phyloP scores from a whole-genome alignment of 164 flowering plant species.

The Protea cynaroides region DNA sequence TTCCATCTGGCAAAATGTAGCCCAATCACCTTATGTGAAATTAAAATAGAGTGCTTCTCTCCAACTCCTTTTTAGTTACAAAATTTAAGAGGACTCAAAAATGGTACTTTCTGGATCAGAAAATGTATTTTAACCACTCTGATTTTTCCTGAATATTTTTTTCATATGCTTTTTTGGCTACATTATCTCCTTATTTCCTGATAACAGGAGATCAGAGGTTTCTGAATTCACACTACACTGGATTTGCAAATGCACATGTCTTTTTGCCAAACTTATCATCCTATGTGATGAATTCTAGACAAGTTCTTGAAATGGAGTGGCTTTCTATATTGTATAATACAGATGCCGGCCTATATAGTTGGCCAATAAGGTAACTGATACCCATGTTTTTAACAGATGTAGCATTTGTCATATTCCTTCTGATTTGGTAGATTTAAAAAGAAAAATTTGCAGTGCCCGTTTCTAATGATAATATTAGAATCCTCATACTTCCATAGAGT shows the following conservation, averaged over 20 bases:
- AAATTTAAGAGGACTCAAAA: too few species aligned
- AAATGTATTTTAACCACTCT: too few species aligned
- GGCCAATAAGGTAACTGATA: constrained; percentile 77
- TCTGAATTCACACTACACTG: constrained; percentile 76
- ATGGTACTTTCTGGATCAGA: too few species aligned
- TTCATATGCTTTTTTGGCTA: too few species aligned
- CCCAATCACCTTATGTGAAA: too few species aligned
- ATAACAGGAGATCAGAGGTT: constrained; percentile 94
- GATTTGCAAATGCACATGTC: constrained; percentile 84
- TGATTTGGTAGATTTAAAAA: not conserved
- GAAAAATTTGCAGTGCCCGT: not conserved
- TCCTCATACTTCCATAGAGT: too few species aligned
- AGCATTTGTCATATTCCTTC: not conserved
- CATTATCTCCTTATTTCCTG: not conserved
- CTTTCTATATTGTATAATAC: constrained; percentile 96
- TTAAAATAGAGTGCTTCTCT: too few species aligned
- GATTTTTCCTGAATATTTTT: too few species aligned
- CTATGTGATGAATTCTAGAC: constrained; percentile 54
- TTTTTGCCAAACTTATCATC: constrained; percentile 64
- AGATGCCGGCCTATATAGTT: constrained; percentile 99
- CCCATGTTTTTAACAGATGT: not conserved
- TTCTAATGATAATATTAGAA: too few species aligned
- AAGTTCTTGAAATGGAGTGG: constrained; percentile 79
- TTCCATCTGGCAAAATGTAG: constrained; percentile 24
- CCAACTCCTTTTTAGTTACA: too few species aligned